Conservation (phyloP, 345 rosid species). For the Toxicodendron radicans region DNA sequence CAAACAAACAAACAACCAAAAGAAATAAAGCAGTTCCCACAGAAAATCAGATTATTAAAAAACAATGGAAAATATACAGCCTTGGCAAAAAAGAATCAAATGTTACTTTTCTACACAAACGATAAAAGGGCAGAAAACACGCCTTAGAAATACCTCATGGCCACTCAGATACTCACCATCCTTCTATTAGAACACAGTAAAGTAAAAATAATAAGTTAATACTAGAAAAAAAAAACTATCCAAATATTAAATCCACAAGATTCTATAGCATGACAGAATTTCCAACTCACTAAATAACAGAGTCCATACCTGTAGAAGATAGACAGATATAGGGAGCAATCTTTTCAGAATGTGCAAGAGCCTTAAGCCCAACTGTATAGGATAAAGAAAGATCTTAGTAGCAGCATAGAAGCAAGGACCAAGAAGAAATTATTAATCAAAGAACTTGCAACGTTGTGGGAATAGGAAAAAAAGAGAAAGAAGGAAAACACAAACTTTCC, state of each 20-base stretch:
- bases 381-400: conserved; percentile 21
- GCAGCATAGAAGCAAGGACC: background rate
- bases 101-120: background rate
- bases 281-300: conserved; percentile 8
- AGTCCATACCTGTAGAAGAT: conserved; percentile 77
- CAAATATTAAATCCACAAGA: conserved; percentile 17
- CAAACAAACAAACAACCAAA: background rate
- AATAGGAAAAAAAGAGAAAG: too few relatives aligned
- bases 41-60: background rate
- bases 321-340: conserved; percentile 84
- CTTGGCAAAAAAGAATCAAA: background rate
- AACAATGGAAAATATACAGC: background rate
- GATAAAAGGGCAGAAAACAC: conserved; percentile 56
- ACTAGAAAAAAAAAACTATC: background rate
- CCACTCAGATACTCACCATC: conserved; percentile 89
- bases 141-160: conserved; percentile 85
- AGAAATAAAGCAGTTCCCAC: background rate
- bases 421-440: conserved; percentile 1
- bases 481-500: too few relatives aligned
- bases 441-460: too few relatives aligned
- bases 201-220: conserved; percentile 9
- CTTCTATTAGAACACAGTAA: conserved; percentile 51
- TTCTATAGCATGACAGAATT: conserved; percentile 1
- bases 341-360: conserved; percentile 85
- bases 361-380: conserved; percentile 71